Base-by-base conservation (phyloP, 2,329 filamentous ascomycete genomes). In the Claviceps sp. region DNA sequence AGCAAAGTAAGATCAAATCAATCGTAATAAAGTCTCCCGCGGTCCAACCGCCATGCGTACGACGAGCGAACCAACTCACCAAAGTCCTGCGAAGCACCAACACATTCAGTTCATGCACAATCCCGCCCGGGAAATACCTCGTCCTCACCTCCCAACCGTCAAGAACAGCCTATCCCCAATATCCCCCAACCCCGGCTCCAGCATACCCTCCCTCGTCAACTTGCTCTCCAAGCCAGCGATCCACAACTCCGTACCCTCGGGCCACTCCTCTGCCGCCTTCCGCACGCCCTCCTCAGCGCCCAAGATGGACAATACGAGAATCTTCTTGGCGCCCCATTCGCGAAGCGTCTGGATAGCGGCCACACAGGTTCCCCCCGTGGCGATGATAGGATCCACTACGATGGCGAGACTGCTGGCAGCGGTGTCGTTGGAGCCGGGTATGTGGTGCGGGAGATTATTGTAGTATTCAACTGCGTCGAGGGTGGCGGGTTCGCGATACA, bases 401-500 rank as follows among this genome's bases (percentile, higher is more conserved):
- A 96, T 86, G 54, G 89, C 89, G 13, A 95, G 74, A 54, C 67
- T 73, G 45, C 70, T 70, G 44, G 70, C 61, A 48, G 49, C 63
- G 37, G 68, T 64, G 26, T 40, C 56, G 41, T 62, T 55, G 34
- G 68, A 58, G 48, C 64, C 52, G 60, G 73, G 63, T 41, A 74
- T 65, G 70, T 88, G 85, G 69, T 87, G 84, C 38, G 89, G 89
- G 20, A 96, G 82, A 69, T 95, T 95, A 75, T 96, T 96, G 78
- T 96, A 96, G 78, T 96, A 95, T 70, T 95, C 90, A 54, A 96
- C 90, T 3, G 90, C 88, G 62, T 88, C 82, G 52, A 96, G 82
- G 45, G 87, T 91, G 52, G 81, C 81, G 55, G 86, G 88, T 66
- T 96, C 90, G 63, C 90, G 88, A 76, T 91, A 97, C 63, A 97